These are phyloP conservation scores for Flaveria floridana DNA, from an alignment of 140 eudicot species.

Conservation along the genomic window DNA sequence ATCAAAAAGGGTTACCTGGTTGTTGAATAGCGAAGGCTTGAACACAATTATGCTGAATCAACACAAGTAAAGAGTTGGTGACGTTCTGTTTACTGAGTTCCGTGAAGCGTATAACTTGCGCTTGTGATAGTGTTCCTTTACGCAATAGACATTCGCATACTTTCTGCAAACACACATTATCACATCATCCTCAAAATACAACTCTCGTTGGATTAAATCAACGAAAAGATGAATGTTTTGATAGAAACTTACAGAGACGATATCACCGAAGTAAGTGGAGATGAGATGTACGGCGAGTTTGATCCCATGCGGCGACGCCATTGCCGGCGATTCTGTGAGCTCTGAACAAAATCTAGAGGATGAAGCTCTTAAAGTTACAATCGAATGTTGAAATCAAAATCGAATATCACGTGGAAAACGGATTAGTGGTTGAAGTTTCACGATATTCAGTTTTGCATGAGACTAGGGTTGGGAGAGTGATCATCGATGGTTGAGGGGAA, in stretches of 20 bases:
- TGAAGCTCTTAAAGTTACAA: not conserved
- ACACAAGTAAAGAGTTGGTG: slow-evolving; percentile 51
- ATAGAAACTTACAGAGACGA: slow-evolving; percentile 49
- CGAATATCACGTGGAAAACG: too few relatives aligned
- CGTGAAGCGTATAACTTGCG: slow-evolving; percentile 46
- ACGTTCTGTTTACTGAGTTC: slow-evolving; percentile 55
- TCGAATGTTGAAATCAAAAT: too few relatives aligned
- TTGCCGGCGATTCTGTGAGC: slow-evolving; percentile 13
- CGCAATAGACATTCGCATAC: slow-evolving; percentile 81
- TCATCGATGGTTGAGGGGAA: too few relatives aligned
- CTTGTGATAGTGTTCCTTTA: slow-evolving; percentile 59
- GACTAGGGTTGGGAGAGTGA: too few relatives aligned
- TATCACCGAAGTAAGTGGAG: slow-evolving; percentile 61
- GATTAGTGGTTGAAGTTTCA: too few relatives aligned
- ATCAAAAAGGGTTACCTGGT: slow-evolving; percentile 31
- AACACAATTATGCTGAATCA: slow-evolving; percentile 91
- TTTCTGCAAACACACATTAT: slow-evolving; percentile 52
- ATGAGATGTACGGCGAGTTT: slow-evolving; percentile 69
- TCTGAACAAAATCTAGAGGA: too few relatives aligned
- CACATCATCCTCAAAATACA: too few relatives aligned
- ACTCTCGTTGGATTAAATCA: not conserved
- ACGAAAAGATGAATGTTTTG: not conserved
- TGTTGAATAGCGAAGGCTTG: slow-evolving; percentile 72
- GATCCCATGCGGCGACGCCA: slow-evolving; percentile 75
- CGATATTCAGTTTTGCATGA: too few relatives aligned